Base-by-base conservation (phyloP, 805 yeast genomes). In the Naumovozyma castellii region DNA sequence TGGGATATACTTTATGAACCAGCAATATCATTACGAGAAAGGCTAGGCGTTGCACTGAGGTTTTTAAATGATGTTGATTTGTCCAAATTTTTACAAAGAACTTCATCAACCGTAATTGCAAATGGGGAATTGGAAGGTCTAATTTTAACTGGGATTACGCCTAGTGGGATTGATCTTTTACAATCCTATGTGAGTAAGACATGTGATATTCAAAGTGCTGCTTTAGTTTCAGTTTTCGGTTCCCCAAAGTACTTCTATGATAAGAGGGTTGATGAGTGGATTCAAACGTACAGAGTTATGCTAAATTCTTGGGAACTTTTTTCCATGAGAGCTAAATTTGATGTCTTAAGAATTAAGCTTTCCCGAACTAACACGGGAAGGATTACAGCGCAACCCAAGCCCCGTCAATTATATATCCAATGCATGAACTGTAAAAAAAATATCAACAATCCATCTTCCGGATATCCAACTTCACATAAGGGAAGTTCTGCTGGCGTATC, bases 1-100 rank as follows among this genome's bases (percentile, higher is more conserved):
- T 81, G 90, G 80, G 97, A 86, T 53, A 95, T 90, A 1, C 67
- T 90, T 38, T 95, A 86, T 55, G 97, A 90, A 53, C 77, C 81
- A 15, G 81, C 95, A 1, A 68, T 90, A 32, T 95, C 98, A 0
- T 65, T 90, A 32, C 69, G 90, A 39, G 98, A 90, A 54, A 67
- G 95, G 47, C 62, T 90, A 10, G 97, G 97, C 1, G 90, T 90
- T 19, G 97, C 97, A 0, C 66, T 90, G 18, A 68, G 96, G 36
- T 90, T 84, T 51, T 64, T 90, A 27, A 76, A 88, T 1, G 96
- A 87, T 55, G 70, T 75, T 35, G 95, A 84, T 47, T 65, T 90
- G 46, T 74, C 80, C 5, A 71, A 76, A 9, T 90, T 84, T 59
- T 66, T 90, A 48, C 75, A 76, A 40, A 63, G 82, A 32, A 68